Evolutionary conservation across 2,329 filamentous ascomycete genomes (phyloP).

Genomic region (Beauveria varroae): DNA sequence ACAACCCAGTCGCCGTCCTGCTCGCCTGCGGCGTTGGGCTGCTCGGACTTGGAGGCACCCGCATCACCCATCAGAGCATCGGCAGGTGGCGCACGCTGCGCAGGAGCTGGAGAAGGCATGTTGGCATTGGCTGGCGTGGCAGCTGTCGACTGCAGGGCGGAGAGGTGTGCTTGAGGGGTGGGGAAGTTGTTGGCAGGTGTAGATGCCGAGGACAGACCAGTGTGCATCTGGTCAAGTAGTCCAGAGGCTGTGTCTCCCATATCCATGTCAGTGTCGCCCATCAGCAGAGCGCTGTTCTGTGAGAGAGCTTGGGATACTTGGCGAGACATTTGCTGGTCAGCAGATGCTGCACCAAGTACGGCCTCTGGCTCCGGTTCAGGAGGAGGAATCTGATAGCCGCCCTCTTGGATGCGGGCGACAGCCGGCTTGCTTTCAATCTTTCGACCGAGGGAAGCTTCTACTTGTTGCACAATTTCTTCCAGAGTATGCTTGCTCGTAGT

Average conservation of each 20-base stretch:
- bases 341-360: constrained; percentile 15
- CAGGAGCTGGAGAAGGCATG: constrained; percentile 36
- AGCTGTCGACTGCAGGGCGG: constrained; percentile 46
- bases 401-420: constrained; percentile 67
- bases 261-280: constrained; percentile 54
- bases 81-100: constrained; percentile 16
- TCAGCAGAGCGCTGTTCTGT: constrained; percentile 43
- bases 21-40: constrained; percentile 39
- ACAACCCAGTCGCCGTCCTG: constrained; percentile 66
- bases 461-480: constrained; percentile 65
- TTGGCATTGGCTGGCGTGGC: constrained; percentile 48
- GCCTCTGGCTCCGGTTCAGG: constrained; percentile 34
- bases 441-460: constrained; percentile 64
- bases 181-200: constrained; percentile 55
- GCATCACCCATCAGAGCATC: constrained; percentile 38
- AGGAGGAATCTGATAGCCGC: constrained; percentile 60
- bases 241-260: constrained; percentile 58
- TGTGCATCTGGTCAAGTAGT: constrained; percentile 62
- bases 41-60: constrained; percentile 24
- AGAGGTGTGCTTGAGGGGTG: constrained; percentile 53
- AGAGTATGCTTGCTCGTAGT: constrained; percentile 47
- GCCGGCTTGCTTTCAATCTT: constrained; percentile 57
- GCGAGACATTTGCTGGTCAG: constrained; percentile 35
- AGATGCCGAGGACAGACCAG: constrained; percentile 49
- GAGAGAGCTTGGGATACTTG: constrained; percentile 49